Evolutionary conservation across 192 early-diverging fungal genomes (phyloP), one percentile per base, ranked within the genome.

Genomic region (Rhizoclosmatium sp.): DNA sequence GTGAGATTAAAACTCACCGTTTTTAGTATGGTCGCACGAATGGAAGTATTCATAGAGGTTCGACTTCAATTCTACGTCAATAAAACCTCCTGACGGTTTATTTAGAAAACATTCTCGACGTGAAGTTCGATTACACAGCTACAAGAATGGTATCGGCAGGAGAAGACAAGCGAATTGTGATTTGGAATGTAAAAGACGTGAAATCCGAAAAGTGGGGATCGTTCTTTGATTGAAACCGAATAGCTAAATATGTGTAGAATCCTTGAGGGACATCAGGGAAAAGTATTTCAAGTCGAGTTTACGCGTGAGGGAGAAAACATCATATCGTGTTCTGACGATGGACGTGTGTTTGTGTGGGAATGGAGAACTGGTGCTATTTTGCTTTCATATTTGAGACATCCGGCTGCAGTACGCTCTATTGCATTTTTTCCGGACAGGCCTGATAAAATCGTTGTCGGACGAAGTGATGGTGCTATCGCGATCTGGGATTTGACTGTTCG

Each of bases 281-380:
- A 75, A 4, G 73, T 88, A n/a, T 86, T 87, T 77, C 81, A 89
- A 65, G 75, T 84, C 0, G 75, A 82, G 45, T 90, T 90, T 49
- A 75, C 86, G 2, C 67, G 45, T 39, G 85, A 85, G 71, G 76
- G 74, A 21, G 85, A 86, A 54, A n/a, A 65, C 7, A 45, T 90
- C 7, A 49, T 82, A 48, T 87, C 88, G 16, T 81, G 69, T 10
- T 77, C 85, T 1, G 89, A 88, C 59, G 89, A 90, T 68, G 89
- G 89, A 47, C 61, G 76, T 14, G 80, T 90, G 21, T 66, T 81
- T 16, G 65, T 89, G 3, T 90, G 88, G 87, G 83, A 90, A 14
- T 90, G 89, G 87, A 79, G 60, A 44, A 84, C 82, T n/a, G 88
- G 88, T 84, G 56, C 14, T 51, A 44, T 77, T 45, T 45, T 84